phyloP scores from a whole-genome alignment of 495 filamentous ascomycete genomes.

The Baudoinia panamericana region DNA sequence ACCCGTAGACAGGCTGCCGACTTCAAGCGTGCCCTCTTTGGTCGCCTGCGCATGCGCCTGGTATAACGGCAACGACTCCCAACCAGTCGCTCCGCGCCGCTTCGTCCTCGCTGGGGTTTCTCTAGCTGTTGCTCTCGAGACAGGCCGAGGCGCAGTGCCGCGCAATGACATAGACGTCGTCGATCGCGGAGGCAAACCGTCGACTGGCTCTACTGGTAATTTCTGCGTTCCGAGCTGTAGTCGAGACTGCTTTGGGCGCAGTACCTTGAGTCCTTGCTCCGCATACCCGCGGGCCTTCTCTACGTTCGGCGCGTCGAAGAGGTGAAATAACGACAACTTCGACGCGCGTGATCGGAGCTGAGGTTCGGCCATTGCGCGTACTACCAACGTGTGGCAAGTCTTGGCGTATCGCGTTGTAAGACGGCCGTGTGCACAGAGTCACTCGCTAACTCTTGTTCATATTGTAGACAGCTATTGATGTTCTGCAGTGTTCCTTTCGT shows the following conservation, averaged over 20 bases:
- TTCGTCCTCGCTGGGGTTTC: neutral
- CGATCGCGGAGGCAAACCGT: neutral
- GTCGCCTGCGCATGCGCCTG: constrained; percentile 80
- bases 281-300: constrained; percentile 28
- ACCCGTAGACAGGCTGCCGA: constrained; percentile 41
- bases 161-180: constrained; percentile 5
- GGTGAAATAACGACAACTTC: constrained; percentile 32
- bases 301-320: constrained; percentile 34
- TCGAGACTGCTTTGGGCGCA: constrained; percentile 1
- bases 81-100: constrained; percentile 23
- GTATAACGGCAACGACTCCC: constrained; percentile 74
- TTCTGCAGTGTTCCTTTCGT: too few relatives aligned
- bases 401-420: neutral
- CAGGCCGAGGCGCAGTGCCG: neutral
- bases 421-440: too few relatives aligned
- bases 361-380: neutral
- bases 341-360: constrained; percentile 19
- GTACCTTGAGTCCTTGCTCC: constrained; percentile 21
- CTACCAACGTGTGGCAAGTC: too few relatives aligned
- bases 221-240: neutral
- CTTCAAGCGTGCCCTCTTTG: constrained; percentile 41
- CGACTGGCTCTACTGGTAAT: neutral
- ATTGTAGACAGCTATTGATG: too few relatives aligned
- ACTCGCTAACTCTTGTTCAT: too few relatives aligned
- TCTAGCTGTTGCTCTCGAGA: neutral